These are phyloP conservation scores for Punica granatum DNA, from an alignment of 345 rosid genomes.

Conservation along the genomic window DNA sequence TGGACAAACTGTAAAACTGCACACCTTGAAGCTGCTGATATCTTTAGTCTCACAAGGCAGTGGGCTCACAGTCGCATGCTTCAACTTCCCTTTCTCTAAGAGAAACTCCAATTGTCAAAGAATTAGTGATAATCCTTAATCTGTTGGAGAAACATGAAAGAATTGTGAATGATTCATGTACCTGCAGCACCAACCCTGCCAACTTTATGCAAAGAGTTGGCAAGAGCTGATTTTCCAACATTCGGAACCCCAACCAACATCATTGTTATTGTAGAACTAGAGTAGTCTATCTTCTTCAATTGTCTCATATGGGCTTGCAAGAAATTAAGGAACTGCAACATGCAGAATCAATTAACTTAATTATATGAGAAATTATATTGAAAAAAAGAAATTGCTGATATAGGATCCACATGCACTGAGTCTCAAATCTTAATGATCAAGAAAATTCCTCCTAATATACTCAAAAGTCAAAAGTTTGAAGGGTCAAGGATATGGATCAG, in stretches of 20 bases:
- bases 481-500: neutral
- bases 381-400: neutral
- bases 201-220: constrained; percentile 72
- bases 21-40: constrained; percentile 79
- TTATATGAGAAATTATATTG: too few species aligned
- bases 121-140: neutral
- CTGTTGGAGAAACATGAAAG: neutral
- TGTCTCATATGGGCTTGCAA: constrained; percentile 63
- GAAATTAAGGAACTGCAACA: constrained; percentile 58
- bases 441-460: neutral
- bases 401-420: neutral
- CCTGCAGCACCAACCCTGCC: constrained; percentile 84
- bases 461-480: neutral
- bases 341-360: neutral
- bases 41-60: constrained; percentile 84
- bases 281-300: constrained; percentile 36
- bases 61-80: constrained; percentile 60
- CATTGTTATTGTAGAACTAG: constrained; percentile 38
- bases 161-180: neutral
- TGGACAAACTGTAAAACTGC: neutral
- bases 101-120: neutral
- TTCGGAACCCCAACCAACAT: constrained; percentile 84
- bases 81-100: constrained; percentile 75
- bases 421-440: neutral
- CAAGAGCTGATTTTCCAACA: constrained; percentile 80